These are phyloP conservation scores for Fusarium sp. DNA, from an alignment of 2,329 filamentous ascomycete genomes.

Conservation along the genomic window DNA sequence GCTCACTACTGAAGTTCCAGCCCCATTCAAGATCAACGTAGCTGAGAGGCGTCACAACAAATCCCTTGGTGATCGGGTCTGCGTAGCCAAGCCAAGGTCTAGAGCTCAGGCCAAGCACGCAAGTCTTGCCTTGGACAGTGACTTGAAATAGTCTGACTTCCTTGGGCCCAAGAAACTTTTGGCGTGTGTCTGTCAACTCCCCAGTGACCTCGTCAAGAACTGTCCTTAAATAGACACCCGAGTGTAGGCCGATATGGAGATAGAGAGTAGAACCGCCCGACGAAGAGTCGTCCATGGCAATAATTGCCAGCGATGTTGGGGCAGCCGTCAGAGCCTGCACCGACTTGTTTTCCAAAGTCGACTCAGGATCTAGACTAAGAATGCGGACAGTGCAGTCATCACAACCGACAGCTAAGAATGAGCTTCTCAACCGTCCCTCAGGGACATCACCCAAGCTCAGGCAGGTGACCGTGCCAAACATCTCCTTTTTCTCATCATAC, in stretches of 20 bases:
- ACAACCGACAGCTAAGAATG: conserved; percentile 94
- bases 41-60: conserved; percentile 91
- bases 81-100: conserved; percentile 97
- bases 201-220: conserved; percentile 96
- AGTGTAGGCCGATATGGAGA: conserved; percentile 94
- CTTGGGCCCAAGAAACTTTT: conserved; percentile 92
- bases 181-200: conserved; percentile 92
- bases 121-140: conserved; percentile 84
- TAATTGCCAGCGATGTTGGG: conserved; percentile 88
- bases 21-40: conserved; percentile 91
- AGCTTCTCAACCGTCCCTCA: conserved; percentile 87
- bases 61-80: conserved; percentile 85
- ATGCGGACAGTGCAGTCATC: conserved; percentile 97
- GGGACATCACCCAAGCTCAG: conserved; percentile 94
- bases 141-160: conserved; percentile 91
- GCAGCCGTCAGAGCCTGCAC: conserved; percentile 93
- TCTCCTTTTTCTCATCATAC: conserved; percentile 93
- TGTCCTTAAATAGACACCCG: conserved; percentile 94
- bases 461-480: conserved; percentile 95
- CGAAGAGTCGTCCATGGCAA: conserved; percentile 94
- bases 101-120: conserved; percentile 89
- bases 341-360: conserved; percentile 91
- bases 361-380: conserved; percentile 88
- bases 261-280: conserved; percentile 90
- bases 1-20: conserved; percentile 96